A percentile compares a stretch with the other conserved stretches of the same genome.
These are phyloP conservation scores for Cyathus striatus DNA, from an alignment of 768 basidiomycete species.

Conservation along the genomic window DNA sequence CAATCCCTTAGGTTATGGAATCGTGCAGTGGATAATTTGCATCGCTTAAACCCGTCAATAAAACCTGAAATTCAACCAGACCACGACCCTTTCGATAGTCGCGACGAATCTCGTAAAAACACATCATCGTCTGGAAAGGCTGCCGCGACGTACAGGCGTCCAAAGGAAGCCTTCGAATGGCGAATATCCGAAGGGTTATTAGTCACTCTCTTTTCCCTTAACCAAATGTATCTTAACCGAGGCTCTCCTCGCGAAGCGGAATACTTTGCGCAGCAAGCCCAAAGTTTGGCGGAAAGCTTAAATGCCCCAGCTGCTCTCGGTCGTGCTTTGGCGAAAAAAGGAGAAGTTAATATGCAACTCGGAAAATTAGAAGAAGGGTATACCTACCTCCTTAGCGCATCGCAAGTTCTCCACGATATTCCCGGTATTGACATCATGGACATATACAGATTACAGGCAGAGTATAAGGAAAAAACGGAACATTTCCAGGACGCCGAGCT, in stretches of 20 bases:
- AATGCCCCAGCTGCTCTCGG: constrained; percentile 61
- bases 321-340: constrained; percentile 61
- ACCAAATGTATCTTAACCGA: constrained; percentile 58
- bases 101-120: constrained; percentile 25
- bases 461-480: constrained; percentile 38
- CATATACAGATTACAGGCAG: constrained; percentile 49
- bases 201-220: constrained; percentile 57
- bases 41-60: constrained; percentile 46
- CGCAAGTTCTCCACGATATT: constrained; percentile 37
- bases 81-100: constrained; percentile 59
- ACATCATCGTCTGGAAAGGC: constrained; percentile 17
- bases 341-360: constrained; percentile 66
- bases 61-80: constrained; percentile 22
- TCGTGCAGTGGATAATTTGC: constrained; percentile 65
- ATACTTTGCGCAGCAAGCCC: constrained; percentile 76
- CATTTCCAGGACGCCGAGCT: constrained; percentile 41
- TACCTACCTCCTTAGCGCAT: constrained; percentile 46
- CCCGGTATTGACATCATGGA: constrained; percentile 56
- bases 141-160: constrained; percentile 29
- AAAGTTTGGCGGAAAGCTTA: constrained; percentile 64
- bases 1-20: constrained; percentile 79
- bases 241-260: constrained; percentile 85
- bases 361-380: constrained; percentile 55
- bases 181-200: constrained; percentile 70
- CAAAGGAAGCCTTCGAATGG: constrained; percentile 70